Evolutionary conservation across 176 grass and related monocot species (phyloP).

Genomic region (Miscanthus lutarioriparius): DNA sequence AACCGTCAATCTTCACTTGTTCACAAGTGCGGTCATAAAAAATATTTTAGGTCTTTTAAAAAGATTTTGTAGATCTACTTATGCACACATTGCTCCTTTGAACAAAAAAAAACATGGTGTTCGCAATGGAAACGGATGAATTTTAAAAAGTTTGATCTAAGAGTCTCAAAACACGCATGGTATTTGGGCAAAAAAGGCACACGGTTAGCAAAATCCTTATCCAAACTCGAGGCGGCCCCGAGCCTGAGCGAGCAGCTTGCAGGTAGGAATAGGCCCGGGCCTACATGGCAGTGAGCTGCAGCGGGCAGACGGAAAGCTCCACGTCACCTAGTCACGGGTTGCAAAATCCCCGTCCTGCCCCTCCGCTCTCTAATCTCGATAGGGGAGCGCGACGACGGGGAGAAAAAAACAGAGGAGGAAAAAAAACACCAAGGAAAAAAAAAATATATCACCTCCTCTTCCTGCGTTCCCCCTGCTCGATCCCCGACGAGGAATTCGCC

Average conservation of each 20-base stretch:
- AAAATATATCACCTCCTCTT: slow-evolving; percentile 54
- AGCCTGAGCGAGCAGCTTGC: not conserved
- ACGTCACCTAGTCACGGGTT: slow-evolving; percentile 22
- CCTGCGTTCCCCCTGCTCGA: slow-evolving; percentile 47
- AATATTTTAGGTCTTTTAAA: not conserved
- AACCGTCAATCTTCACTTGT: not conserved
- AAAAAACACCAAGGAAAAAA: slow-evolving; percentile 33
- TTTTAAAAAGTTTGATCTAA: not conserved
- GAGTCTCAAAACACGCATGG: not conserved
- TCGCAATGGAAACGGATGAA: no score
- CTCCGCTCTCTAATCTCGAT: slow-evolving; percentile 32
- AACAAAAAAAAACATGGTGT: not conserved
- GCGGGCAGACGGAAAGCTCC: slow-evolving; percentile 11
- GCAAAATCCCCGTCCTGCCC: slow-evolving; percentile 34
- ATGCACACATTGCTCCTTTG: not conserved
- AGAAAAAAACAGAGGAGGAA: slow-evolving; percentile 37
- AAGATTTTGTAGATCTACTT: not conserved
- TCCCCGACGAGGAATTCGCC: slow-evolving; percentile 44
- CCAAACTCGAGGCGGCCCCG: not conserved
- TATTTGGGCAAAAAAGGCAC: slow-evolving; percentile 13
- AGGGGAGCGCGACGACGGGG: slow-evolving; percentile 40
- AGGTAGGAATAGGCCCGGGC: not conserved
- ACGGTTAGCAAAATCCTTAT: slow-evolving; percentile 17
- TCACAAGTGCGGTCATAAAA: not conserved
- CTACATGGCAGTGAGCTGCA: slow-evolving; percentile 18